Evolutionary conservation across 106 monocot genomes (phyloP).

Genomic region (Chionographis japonica): DNA sequence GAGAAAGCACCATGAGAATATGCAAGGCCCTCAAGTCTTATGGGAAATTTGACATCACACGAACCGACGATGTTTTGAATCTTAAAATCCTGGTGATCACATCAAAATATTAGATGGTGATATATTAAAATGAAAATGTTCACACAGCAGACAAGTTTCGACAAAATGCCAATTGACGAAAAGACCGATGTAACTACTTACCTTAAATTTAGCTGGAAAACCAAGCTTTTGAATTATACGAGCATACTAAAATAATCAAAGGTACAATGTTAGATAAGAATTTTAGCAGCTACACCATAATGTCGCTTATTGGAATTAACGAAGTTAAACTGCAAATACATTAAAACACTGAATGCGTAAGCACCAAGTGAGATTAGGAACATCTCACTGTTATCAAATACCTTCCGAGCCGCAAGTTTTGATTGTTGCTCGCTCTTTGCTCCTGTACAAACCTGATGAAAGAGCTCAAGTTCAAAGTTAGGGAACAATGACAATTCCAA

Average conservation of each 20-base stretch:
- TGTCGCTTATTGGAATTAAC: no score
- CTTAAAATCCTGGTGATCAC: conserved; percentile 73
- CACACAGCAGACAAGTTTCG: background rate
- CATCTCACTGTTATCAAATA: conserved; percentile 10
- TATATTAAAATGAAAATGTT: background rate
- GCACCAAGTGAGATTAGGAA: background rate
- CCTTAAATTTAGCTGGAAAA: conserved; percentile 91
- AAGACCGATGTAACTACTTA: conserved; percentile 6
- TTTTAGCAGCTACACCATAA: background rate
- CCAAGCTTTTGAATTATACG: conserved; percentile 97
- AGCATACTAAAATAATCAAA: conserved; percentile 61
- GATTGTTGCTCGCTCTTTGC: conserved; percentile 98
- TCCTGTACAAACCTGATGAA: conserved; percentile 83
- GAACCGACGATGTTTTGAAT: conserved; percentile 98
- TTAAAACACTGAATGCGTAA: background rate
- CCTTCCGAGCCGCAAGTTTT: conserved; percentile 96
- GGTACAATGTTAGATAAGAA: conserved; percentile 14
- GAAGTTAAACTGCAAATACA: no score
- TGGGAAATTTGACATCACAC: conserved; percentile 96
- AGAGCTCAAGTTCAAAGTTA: no score
- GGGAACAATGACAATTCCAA: no score
- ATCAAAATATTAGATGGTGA: conserved; percentile 2
- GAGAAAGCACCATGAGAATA: conserved; percentile 97
- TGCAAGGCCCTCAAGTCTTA: conserved; percentile 90
- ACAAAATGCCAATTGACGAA: background rate